Base-by-base conservation (phyloP, 2,329 filamentous ascomycete species). In the Xylariaceae sp. region DNA sequence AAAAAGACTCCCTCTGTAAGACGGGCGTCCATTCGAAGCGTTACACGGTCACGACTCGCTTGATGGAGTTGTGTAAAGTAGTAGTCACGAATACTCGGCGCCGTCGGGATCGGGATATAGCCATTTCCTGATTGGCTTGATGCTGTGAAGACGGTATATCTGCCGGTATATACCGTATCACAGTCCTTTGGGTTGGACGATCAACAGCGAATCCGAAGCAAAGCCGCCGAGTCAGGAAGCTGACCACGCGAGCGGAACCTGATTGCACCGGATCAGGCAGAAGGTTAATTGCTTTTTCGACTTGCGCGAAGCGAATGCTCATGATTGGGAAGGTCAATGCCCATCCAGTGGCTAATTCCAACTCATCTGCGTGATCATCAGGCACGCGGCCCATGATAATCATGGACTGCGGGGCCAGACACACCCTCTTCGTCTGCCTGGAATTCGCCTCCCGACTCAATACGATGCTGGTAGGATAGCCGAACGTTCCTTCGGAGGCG, bases 381-480 rank as follows among this genome's bases (percentile, higher is more conserved):
- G 48, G 30, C 5, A 50, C 9, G 48, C 23, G 48, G n/a, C 17
- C 9, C 23, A 30, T 30, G 23, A 30, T 30, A 5, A 30, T 30
- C 4, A 18, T 47, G 56, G 45, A 55, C 23, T 48, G 56, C 39
- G 34, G 47, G 48, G 37, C 53, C 49, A 59, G 53, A 45, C 58
- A 39, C 49, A 48, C 18, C 11, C 37, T 51, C 50, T 56, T 53
- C 53, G 39, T 37, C 41, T 58, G 39, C 15, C 23, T 61, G 55
- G 51, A 50, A 53, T 47, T 39, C 50, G 50, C 15, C 55, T 45
- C 51, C 50, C 35, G 53, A 44, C 55, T 52, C n/a, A 34, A 48
- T 37, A 49, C 37, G 53, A 52, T 53, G 41, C 57, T 54, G 61
- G 53, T 37, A 30, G 51, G n/a, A 3, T 17, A 54, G 53, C 50